Percentiles rank a stretch among this genome's conserved stretches.
Conservation (phyloP, 2,329 filamentous ascomycete genomes). For the Colletotrichum caudatum region DNA sequence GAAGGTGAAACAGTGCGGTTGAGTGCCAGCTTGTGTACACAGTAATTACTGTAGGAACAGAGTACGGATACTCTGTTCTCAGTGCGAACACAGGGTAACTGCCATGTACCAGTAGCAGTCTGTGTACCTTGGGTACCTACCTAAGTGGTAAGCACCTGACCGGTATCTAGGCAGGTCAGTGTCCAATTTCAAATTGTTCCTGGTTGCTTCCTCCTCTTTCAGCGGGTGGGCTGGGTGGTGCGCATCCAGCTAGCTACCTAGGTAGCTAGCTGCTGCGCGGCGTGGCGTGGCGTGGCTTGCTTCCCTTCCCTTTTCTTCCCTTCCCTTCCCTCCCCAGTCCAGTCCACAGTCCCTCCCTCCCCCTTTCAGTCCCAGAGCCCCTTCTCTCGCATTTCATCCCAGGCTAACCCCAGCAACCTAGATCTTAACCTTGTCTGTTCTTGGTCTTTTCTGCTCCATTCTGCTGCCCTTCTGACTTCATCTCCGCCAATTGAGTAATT, state of each 20-base stretch:
- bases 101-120: background rate
- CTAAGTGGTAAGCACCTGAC: background rate
- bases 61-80: background rate
- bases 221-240: too few species aligned
- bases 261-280: background rate
- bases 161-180: too few species aligned
- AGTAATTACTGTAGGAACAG: background rate
- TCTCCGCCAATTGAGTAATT: constrained; percentile 36
- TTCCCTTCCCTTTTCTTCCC: background rate
- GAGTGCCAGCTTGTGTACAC: background rate
- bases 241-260: too few species aligned
- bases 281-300: background rate
- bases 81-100: too few species aligned
- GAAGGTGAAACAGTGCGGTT: background rate
- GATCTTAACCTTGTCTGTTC: constrained; percentile 21
- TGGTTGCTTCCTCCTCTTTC: too few species aligned
- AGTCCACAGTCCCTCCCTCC: background rate
- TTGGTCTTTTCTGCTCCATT: constrained; percentile 24
- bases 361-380: constrained; percentile 3
- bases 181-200: too few species aligned
- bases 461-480: constrained; percentile 32
- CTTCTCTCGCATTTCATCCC: constrained; percentile 8
- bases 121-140: background rate
- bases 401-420: constrained; percentile 8
- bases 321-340: background rate